Percentiles rank a stretch among this genome's conserved stretches.
Conservation (phyloP, 2,329 filamentous ascomycete genomes). For the Claviceps sp. region DNA sequence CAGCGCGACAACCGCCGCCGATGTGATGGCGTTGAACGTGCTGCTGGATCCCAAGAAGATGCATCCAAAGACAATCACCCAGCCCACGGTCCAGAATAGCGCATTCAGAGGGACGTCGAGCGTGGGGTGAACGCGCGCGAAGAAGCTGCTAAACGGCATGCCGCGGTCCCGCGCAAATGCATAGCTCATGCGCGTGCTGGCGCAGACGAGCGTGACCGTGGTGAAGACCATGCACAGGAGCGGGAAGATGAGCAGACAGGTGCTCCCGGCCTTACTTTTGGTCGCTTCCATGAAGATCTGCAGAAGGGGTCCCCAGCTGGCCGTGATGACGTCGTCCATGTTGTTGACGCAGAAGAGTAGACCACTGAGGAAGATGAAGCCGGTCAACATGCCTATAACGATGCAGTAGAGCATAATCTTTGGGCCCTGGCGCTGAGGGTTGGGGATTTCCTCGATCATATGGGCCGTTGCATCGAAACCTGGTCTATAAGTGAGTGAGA, state of each 20-base stretch:
- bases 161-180: conserved; percentile 54
- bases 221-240: conserved; percentile 53
- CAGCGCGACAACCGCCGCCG: conserved; percentile 59
- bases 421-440: conserved; percentile 43
- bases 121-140: conserved; percentile 45
- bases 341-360: conserved; percentile 52
- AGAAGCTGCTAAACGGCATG: conserved; percentile 36
- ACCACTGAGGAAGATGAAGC: conserved; percentile 48
- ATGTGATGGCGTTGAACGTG: conserved; percentile 61
- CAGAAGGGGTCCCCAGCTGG: conserved; percentile 43
- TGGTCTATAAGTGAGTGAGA: background rate
- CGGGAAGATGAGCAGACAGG: conserved; percentile 53
- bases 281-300: conserved; percentile 55
- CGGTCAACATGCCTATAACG: conserved; percentile 48
- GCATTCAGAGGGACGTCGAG: conserved; percentile 56
- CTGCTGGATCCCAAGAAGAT: conserved; percentile 54
- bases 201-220: conserved; percentile 51
- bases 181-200: conserved; percentile 52
- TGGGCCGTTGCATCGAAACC: conserved; percentile 37
- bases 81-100: conserved; percentile 43
- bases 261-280: conserved; percentile 44
- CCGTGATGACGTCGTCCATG: conserved; percentile 41
- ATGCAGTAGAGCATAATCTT: conserved; percentile 56
- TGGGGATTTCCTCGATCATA: conserved; percentile 46
- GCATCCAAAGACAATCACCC: conserved; percentile 55